These are phyloP conservation scores for Fusarium foetens DNA, from an alignment of 2,329 filamentous ascomycete genomes.

Conservation along the genomic window DNA sequence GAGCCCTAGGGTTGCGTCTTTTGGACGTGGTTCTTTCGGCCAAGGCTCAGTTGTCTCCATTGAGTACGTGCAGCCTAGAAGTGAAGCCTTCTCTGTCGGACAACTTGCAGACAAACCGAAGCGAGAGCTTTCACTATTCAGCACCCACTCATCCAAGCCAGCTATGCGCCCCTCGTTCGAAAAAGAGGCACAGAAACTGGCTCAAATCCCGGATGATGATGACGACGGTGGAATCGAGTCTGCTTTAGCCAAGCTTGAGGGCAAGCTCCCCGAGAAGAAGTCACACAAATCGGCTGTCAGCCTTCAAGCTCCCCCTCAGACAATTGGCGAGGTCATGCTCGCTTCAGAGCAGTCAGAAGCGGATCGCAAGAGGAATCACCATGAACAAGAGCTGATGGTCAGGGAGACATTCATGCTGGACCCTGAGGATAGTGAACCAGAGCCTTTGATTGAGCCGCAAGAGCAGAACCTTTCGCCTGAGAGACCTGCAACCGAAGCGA, in stretches of 20 bases:
- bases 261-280: conserved; percentile 73
- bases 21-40: conserved; percentile 41
- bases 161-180: conserved; percentile 83
- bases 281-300: conserved; percentile 52
- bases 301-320: conserved; percentile 35
- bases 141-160: conserved; percentile 70
- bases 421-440: conserved; percentile 34
- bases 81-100: conserved; percentile 66
- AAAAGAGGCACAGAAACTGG: conserved; percentile 85
- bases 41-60: conserved; percentile 25
- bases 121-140: conserved; percentile 64
- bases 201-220: conserved; percentile 89
- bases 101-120: conserved; percentile 64
- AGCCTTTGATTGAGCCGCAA: conserved; percentile 31
- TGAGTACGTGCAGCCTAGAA: conserved; percentile 46
- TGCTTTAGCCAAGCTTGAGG: conserved; percentile 91
- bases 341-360: conserved; percentile 41
- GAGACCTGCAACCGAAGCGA: conserved; percentile 49
- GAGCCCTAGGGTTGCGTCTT: conserved; percentile 50
- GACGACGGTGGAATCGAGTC: conserved; percentile 85
- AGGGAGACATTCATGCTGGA: conserved; percentile 53
- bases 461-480: conserved; percentile 38
- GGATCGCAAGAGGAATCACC: conserved; percentile 58
- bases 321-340: conserved; percentile 32
- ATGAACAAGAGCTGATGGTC: conserved; percentile 56